phyloP scores from a whole-genome alignment of 2,329 filamentous ascomycete genomes.

The Talaromyces funiculosus region DNA sequence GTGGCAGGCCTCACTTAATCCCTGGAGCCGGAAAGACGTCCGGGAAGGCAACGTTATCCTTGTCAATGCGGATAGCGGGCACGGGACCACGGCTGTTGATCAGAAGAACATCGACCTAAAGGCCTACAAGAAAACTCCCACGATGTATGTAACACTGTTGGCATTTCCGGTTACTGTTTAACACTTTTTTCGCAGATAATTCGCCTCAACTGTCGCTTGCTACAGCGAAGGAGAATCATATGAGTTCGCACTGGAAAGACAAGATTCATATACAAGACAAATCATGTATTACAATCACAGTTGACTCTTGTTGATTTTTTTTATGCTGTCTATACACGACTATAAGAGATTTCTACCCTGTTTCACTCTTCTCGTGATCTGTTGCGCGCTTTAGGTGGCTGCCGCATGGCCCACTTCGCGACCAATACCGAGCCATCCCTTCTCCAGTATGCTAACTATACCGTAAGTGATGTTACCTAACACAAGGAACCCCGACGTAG shows the following conservation, averaged over 20 bases:
- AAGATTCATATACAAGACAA: no score
- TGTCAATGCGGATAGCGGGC: not conserved
- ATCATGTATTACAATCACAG: not conserved
- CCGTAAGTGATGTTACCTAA: not conserved
- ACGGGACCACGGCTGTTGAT: slow-evolving; percentile 1
- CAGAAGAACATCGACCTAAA: slow-evolving; percentile 1
- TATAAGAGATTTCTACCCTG: not conserved
- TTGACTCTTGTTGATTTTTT: not conserved
- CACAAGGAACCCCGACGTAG: no score
- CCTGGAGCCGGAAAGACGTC: not conserved
- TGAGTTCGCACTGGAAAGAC: not conserved
- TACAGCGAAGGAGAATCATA: not conserved
- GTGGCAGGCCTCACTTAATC: slow-evolving; percentile 2
- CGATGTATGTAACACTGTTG: not conserved
- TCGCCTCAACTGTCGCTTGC: not conserved
- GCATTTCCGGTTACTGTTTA: not conserved
- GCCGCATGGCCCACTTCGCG: not conserved
- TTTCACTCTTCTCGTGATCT: not conserved
- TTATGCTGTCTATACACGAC: not conserved
- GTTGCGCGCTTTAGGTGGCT: not conserved
- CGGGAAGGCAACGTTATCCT: slow-evolving; percentile 1
- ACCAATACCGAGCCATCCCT: not conserved
- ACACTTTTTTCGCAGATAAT: not conserved
- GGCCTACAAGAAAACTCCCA: slow-evolving; percentile 1
- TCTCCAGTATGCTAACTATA: not conserved